Conservation (phyloP, 2,329 filamentous ascomycete species). For the Trichoderma koningii region DNA sequence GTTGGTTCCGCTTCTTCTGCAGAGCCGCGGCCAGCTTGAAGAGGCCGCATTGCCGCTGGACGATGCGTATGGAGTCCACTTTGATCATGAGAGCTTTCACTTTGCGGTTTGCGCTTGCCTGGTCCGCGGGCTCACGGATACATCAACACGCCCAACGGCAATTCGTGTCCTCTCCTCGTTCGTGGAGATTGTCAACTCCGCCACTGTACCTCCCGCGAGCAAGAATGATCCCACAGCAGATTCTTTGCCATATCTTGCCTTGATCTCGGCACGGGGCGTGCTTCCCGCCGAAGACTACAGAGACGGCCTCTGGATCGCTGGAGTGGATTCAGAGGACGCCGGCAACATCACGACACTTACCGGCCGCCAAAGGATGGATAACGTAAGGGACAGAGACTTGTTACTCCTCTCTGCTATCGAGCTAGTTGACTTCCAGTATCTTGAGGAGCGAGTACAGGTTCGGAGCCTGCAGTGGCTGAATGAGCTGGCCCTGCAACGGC, state of each 20-base stretch:
- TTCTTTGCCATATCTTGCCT: conserved; percentile 60
- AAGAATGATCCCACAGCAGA: conserved; percentile 31
- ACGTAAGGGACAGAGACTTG: conserved; percentile 62
- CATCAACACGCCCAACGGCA: conserved; percentile 59
- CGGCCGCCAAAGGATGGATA: conserved; percentile 40
- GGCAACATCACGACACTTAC: conserved; percentile 33
- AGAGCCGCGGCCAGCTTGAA: conserved; percentile 61
- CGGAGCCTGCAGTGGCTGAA: conserved; percentile 62
- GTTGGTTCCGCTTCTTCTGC: conserved; percentile 61
- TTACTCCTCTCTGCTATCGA: conserved; percentile 64
- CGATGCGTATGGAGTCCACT: conserved; percentile 66
- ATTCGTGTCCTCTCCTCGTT: conserved; percentile 65
- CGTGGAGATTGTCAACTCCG: conserved; percentile 45
- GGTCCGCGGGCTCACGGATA: conserved; percentile 64
- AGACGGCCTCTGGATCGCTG: conserved; percentile 63
- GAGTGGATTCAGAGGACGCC: conserved; percentile 49
- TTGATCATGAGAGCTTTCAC: conserved; percentile 65
- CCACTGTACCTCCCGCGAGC: neutral
- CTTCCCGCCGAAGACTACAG: conserved; percentile 61
- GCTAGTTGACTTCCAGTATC: conserved; percentile 65
- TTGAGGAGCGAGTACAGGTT: conserved; percentile 64
- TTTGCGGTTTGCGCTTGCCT: conserved; percentile 67
- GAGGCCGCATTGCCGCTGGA: conserved; percentile 64
- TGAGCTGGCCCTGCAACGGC: conserved; percentile 55
- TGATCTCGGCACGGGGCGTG: conserved; percentile 60